Evolutionary conservation across 2,329 filamentous ascomycete species (phyloP).

Genomic region (Passalora sequoiae): DNA sequence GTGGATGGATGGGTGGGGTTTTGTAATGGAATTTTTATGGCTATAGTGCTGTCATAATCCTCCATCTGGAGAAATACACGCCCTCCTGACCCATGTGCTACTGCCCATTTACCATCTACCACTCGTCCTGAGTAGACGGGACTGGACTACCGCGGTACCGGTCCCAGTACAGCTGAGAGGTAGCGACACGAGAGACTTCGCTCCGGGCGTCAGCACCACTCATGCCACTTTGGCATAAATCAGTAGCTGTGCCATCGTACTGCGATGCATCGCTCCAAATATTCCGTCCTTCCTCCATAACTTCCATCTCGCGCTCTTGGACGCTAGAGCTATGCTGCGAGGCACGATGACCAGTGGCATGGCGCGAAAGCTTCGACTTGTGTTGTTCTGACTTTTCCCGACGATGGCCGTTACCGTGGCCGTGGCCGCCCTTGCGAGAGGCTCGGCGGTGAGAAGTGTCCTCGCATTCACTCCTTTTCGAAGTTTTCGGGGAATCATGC

Average conservation of each 20-base stretch:
- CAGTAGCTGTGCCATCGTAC: slow-evolving; percentile 1
- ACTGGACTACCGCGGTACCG: not conserved
- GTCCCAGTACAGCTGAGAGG: slow-evolving; percentile 4
- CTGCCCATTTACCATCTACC: not conserved
- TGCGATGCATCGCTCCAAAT: slow-evolving; percentile 1
- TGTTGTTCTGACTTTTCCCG: not conserved
- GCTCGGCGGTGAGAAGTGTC: not conserved
- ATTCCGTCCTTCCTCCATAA: slow-evolving; percentile 9
- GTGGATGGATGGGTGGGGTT: no score
- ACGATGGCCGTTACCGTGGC: not conserved
- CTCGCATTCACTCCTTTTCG: not conserved
- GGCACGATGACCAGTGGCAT: not conserved
- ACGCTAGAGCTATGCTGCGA: not conserved
- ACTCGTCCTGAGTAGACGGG: not conserved
- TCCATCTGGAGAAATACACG: no score
- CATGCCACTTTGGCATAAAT: not conserved
- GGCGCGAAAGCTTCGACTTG: not conserved
- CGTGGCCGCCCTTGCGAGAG: not conserved
- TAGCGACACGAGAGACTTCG: not conserved
- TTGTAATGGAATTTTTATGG: no score
- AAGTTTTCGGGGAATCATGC: not conserved
- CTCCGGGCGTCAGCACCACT: not conserved
- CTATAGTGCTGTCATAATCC: no score
- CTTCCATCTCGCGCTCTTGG: slow-evolving; percentile 1
- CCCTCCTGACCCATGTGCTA: no score